A percentile compares a stretch with the other conserved stretches of the same genome.
Evolutionary conservation across 2,329 filamentous ascomycete species (phyloP).

Genomic region (Didymosphaeria variabile): DNA sequence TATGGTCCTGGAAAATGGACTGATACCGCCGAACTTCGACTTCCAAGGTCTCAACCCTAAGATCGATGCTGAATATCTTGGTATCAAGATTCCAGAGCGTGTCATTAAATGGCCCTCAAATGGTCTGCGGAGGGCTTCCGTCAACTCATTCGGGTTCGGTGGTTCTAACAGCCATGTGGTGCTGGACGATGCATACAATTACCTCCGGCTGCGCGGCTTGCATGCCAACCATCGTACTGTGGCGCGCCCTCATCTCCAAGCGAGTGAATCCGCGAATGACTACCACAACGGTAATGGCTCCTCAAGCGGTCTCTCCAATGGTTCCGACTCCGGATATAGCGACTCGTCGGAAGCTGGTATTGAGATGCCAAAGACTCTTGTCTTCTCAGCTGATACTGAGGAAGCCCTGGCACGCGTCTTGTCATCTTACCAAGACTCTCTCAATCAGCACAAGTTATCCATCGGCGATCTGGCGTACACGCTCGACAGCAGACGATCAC

Average conservation of each 20-base stretch:
- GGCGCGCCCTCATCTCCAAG: neutral
- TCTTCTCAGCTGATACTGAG: neutral
- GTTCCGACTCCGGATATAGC: neutral
- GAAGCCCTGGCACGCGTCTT: neutral
- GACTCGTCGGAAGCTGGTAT: neutral
- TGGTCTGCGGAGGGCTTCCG: slow-evolving; percentile 17
- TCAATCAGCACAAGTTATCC: neutral
- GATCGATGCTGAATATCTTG: slow-evolving; percentile 19
- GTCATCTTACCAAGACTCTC: neutral
- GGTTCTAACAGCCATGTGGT: slow-evolving; percentile 33
- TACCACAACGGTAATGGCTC: neutral
- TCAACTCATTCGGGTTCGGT: slow-evolving; percentile 33
- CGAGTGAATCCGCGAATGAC: neutral
- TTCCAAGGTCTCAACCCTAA: slow-evolving; percentile 17
- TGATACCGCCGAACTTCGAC: slow-evolving; percentile 37
- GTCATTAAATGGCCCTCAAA: slow-evolving; percentile 30
- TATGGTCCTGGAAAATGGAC: slow-evolving; percentile 47
- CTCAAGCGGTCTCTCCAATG: neutral
- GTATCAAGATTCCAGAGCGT: slow-evolving; percentile 19
- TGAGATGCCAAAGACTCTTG: neutral
- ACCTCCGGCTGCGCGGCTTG: slow-evolving; percentile 1
- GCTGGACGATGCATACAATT: slow-evolving; percentile 25
- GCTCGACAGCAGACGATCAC: slow-evolving; percentile 4
- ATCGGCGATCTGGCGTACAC: slow-evolving; percentile 4
- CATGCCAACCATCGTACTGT: slow-evolving; percentile 9